A percentile compares a stretch with the other conserved stretches of the same genome.
Conservation (phyloP, 768 basidiomycete genomes). For the Boletus huronensis region DNA sequence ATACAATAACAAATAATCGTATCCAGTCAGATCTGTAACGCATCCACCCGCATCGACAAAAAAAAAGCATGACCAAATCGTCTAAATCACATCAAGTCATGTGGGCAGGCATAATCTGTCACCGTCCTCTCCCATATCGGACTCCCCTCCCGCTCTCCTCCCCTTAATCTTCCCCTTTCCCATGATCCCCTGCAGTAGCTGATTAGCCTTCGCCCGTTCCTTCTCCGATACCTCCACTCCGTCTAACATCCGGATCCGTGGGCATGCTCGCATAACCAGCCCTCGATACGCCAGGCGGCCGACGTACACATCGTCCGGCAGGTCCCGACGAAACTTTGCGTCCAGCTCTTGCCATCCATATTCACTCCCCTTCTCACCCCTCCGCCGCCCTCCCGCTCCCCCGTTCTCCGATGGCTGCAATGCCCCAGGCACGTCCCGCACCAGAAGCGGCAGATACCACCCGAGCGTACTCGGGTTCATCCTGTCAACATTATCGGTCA, state of each 20-base stretch:
- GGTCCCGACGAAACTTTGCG: slow-evolving; percentile 78
- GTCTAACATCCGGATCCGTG: slow-evolving; percentile 69
- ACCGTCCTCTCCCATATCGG: slow-evolving; percentile 18
- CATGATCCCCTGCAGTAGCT: slow-evolving; percentile 58
- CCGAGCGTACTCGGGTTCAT: slow-evolving; percentile 98
- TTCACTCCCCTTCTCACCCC: slow-evolving; percentile 31
- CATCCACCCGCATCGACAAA: background rate
- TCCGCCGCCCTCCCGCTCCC: slow-evolving; percentile 15
- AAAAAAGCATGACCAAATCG: background rate
- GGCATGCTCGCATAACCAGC: slow-evolving; percentile 75
- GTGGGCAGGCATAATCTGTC: slow-evolving; percentile 32
- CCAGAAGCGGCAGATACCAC: slow-evolving; percentile 89
- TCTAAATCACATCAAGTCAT: slow-evolving; percentile 23
- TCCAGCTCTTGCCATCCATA: slow-evolving; percentile 74
- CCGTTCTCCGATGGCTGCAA: slow-evolving; percentile 55
- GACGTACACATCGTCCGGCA: slow-evolving; percentile 86
- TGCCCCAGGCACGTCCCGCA: slow-evolving; percentile 63
- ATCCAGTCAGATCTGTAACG: slow-evolving; percentile 15
- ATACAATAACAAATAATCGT: slow-evolving; percentile 3
- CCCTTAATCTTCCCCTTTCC: slow-evolving; percentile 38
- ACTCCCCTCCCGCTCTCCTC: slow-evolving; percentile 14
- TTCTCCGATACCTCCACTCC: slow-evolving; percentile 80
- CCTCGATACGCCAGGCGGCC: slow-evolving; percentile 89
- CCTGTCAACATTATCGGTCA: slow-evolving; percentile 35
- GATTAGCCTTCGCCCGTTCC: slow-evolving; percentile 80